Percentiles rank a stretch among this genome's conserved stretches.
Conservation (phyloP, 371 early-diverging fungal species). For the Rhizopus stolonifer region DNA sequence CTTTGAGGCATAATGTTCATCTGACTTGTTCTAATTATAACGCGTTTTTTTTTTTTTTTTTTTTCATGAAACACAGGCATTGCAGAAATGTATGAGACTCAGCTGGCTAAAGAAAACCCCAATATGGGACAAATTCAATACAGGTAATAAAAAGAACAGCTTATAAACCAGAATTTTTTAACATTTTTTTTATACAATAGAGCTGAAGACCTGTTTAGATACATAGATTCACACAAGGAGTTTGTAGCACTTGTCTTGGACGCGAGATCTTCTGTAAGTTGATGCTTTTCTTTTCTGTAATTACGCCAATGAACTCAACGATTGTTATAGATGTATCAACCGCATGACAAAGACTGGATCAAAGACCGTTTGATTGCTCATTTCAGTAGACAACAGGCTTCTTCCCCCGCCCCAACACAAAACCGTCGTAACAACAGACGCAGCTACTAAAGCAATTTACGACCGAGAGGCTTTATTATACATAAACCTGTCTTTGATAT, state of each 20-base stretch:
- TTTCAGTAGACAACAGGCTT: conserved; percentile 33
- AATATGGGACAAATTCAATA: conserved; percentile 44
- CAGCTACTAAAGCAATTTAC: conserved; percentile 29
- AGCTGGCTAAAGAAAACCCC: conserved; percentile 43
- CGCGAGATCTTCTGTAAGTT: conserved; percentile 22
- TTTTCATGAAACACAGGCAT: conserved; percentile 26
- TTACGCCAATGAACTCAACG: neutral
- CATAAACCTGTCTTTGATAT: too few relatives aligned
- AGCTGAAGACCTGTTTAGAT: conserved; percentile 47
- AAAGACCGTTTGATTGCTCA: conserved; percentile 45
- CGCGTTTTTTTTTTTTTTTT: neutral
- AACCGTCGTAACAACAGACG: conserved; percentile 19
- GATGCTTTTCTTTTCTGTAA: neutral
- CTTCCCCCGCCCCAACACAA: conserved; percentile 13
- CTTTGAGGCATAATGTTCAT: neutral
- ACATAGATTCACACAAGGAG: conserved; percentile 47
- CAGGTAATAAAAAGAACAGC: conserved; percentile 21
- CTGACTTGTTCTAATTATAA: neutral
- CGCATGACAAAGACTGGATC: conserved; percentile 50
- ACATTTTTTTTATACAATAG: conserved; percentile 11
- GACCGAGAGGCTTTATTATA: too few relatives aligned
- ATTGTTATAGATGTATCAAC: conserved; percentile 33
- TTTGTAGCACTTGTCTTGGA: conserved; percentile 49
- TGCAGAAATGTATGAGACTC: conserved; percentile 40
- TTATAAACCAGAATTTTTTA: neutral